Base-by-base conservation (phyloP, 2,329 filamentous ascomycete genomes). In the Harringtonia lauricola region DNA sequence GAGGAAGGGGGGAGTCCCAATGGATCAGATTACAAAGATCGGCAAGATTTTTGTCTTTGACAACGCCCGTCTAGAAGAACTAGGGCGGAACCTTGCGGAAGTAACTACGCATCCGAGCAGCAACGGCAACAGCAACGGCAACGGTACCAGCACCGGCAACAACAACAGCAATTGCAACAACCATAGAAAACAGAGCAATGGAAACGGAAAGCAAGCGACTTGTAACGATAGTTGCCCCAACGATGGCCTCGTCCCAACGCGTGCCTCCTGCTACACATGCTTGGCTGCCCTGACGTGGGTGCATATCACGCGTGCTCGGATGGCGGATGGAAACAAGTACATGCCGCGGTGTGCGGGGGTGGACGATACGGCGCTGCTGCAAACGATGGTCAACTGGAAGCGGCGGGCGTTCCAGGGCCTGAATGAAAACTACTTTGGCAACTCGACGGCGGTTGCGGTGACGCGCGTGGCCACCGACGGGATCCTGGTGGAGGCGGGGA, bases 371-470 rank as follows among this genome's bases (percentile, higher is more conserved):
- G 54, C 59, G 4, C 54, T 53, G 39, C 47, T 67, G 36, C 59
- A 64, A 51, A 64, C 65, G 34, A 65, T 64, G 41, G 64, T 65
- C 6, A 66, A 66, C 49, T 68, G 64, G 64, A 56, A 58, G 35
- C 50, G 52, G 36, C 57, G 64, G 4, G 62, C 62, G 0, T 64
- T 64, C 43, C 42, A 8, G 14, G 45, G 55, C 10, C 47, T 48
- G 10, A 52, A 57, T 15, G 53, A 55, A 8, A 55, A 59, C 36
- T 67, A 68, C 50, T 64, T 62, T 46, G 65, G 65, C 40, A 68
- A 67, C 43, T 62, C 64, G 1, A 64, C 64, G 1, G 54, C 63
- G n/a, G 62, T 65, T 7, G 59, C 59, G 1, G 56, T 60, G 14
- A 64, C 60, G 6, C 55, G 46, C 8, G 47, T 58, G 6, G 31